Conservation (phyloP, 805 yeast species). For the Hanseniaspora valbyensis region DNA sequence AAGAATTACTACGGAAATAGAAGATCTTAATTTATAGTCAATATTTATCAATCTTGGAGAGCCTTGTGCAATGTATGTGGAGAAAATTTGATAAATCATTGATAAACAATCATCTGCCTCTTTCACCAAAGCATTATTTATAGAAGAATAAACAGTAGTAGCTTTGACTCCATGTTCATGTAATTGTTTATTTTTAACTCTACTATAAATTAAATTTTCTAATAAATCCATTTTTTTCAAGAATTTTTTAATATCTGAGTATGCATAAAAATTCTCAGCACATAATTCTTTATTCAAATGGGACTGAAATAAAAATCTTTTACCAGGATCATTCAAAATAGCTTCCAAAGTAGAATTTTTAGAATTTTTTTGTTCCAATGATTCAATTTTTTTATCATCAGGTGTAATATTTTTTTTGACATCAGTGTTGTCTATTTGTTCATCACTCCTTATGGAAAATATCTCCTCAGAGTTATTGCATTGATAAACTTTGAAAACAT, state of each 20-base stretch:
- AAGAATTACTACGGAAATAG: constrained; percentile 34
- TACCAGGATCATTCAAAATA: constrained; percentile 62
- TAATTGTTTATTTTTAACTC: constrained; percentile 10
- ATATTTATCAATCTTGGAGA: constrained; percentile 65
- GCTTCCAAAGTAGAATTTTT: no score
- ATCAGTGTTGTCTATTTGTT: no score
- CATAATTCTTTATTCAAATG: constrained; percentile 57
- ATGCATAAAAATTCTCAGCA: constrained; percentile 67
- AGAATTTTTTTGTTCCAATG: no score
- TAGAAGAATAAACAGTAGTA: constrained; percentile 22
- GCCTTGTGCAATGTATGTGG: constrained; percentile 52
- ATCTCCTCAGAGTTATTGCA: no score
- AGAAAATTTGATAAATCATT: constrained; percentile 51
- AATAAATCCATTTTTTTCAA: constrained; percentile 37
- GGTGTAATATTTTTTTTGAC: neutral
- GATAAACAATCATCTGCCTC: constrained; percentile 48
- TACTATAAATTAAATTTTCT: constrained; percentile 31
- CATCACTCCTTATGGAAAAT: no score
- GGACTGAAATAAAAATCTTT: constrained; percentile 53
- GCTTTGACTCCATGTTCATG: constrained; percentile 15
- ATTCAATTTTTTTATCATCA: constrained; percentile 5
- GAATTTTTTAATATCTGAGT: constrained; percentile 45
- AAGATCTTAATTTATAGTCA: constrained; percentile 40
- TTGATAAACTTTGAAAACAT: neutral
- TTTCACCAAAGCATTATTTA: constrained; percentile 33